Base-by-base conservation (phyloP, 176 grass and related monocot genomes). In the Lolium rigidum region DNA sequence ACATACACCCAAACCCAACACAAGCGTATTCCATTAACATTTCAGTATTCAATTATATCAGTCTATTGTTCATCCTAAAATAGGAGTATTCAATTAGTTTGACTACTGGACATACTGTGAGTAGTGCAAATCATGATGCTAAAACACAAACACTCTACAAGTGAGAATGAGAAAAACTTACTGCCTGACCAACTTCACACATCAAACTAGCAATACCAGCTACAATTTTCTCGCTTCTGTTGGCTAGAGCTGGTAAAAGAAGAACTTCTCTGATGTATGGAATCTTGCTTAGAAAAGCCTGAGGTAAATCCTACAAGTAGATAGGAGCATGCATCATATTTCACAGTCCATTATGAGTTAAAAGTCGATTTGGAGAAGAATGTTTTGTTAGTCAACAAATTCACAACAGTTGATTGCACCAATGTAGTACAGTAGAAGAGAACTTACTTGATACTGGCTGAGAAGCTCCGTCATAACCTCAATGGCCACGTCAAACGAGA, bases 401-500 rank as follows among this genome's bases (percentile, higher is more conserved):
- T 35, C 31, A 35, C 31, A 35, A 35, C 59, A 69, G 41, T 82
- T 82, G 78, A 43, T 43, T 62, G 44, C 50, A 35, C 15, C 12
- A 81, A 56, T 79, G 28, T 60, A 70, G 78, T 80, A 49, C 11
- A 91, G 44, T 68, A 78, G 28, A 81, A 83, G 16, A 31, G 9
- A 77, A 75, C 85, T 91, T 93, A 99, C 97, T 86, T 96, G 92
- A 63, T 96, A 86, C 51, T 94, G 92, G 80, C 86, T 88, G 76
- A 99, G 87, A 78, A 99, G 97, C 74, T 98, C 97, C 38, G 85
- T 93, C 88, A 94, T 94, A 81, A 94, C 93, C 84, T 99, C 94
- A 80, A 94, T 88, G 49, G 92, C 92, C 85, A 96, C 90, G 18
- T 99, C 97, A 88, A 99, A 99, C 56, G 92, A 92, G 61, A 86